Conservation (phyloP, 768 basidiomycete species). For the Porpolomopsis calyptriformis region DNA sequence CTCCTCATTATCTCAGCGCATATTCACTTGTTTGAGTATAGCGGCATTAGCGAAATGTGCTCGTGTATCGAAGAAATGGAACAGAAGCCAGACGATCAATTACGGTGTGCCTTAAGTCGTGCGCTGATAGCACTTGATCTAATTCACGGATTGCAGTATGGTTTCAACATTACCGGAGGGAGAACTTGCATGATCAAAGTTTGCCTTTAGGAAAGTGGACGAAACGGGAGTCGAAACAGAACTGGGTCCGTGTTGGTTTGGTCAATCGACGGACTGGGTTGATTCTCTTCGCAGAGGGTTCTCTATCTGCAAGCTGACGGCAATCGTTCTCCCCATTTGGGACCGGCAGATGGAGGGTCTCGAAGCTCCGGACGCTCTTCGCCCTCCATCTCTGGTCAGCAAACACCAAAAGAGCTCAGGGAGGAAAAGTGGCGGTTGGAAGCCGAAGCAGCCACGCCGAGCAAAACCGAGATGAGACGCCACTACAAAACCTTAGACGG, state of each 20-base stretch:
- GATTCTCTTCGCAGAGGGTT: slow-evolving; percentile 35
- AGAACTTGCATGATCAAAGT: slow-evolving; percentile 74
- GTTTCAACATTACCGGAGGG: slow-evolving; percentile 86
- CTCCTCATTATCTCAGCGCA: slow-evolving; percentile 70
- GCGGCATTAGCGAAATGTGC: slow-evolving; percentile 67
- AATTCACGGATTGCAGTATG: slow-evolving; percentile 47
- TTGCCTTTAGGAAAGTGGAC: slow-evolving; percentile 84
- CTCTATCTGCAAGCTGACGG: slow-evolving; percentile 34
- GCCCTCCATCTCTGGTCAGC: slow-evolving; percentile 50
- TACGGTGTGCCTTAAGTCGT: slow-evolving; percentile 46
- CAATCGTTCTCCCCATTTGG: slow-evolving; percentile 29
- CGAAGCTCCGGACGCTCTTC: slow-evolving; percentile 40
- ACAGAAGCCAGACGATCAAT: slow-evolving; percentile 80
- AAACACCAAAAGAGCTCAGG: slow-evolving; percentile 67
- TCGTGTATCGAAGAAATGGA: slow-evolving; percentile 79
- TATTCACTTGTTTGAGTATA: slow-evolving; percentile 56
- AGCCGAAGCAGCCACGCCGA: slow-evolving; percentile 43
- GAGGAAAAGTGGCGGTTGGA: slow-evolving; percentile 66
- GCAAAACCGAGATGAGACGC: slow-evolving; percentile 79
- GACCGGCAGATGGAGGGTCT: slow-evolving; percentile 20
- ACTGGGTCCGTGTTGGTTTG: slow-evolving; percentile 51
- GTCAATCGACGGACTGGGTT: slow-evolving; percentile 4
- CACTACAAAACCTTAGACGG: slow-evolving; percentile 88
- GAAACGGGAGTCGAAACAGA: slow-evolving; percentile 86
- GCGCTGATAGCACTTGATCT: background rate